Base-by-base conservation (phyloP, 352 stramenopile genomes). In the Pythium brassicae region DNA sequence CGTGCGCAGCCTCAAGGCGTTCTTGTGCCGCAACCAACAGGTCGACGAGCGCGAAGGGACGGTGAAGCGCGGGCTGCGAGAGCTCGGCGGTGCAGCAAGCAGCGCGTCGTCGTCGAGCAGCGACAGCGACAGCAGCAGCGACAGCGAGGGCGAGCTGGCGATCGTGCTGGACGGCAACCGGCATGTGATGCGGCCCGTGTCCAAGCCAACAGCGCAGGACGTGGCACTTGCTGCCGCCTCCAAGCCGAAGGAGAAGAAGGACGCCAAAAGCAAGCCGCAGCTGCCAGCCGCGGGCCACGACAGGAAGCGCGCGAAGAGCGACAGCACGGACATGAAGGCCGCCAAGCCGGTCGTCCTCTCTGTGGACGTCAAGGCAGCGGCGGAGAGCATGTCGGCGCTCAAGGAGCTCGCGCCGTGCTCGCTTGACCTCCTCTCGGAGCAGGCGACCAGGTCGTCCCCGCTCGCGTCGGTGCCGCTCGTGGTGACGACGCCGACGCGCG, bases 1-100 rank as follows among this genome's bases (percentile, higher is more conserved):
- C 19, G 83, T 90, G 17, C 77, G 76, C 27, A 87, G 73, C 26
- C 57, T 90, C 22, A 62, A 84, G 19, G 69, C 83, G 0, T 94
- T 91, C 55, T 59, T 91, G 42, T 66, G 86, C 22, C 61, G 76
- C 29, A 84, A 86, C 53, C 48, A 85, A 22, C 65, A 79, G 35
- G 72, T 76, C 22, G 73, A 66, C 8, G 68, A 88, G 39, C 68
- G 69, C n/a, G n/a, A n/a, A 15, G 68, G 56, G 2, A 56, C 65
- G 34, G 72, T 85, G 9, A 85, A 86, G 52, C 78, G 61, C 26
- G 65, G 32, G 14, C 32, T 37, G 32, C 32, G 32, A 37, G 32
- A 37, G 32, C 32, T 37, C 32, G 32, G 70, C 10, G 66, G 61
- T 25, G 68, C 53, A n/a, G 49, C 66, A 15, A 74, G 60, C 57